These are phyloP conservation scores for Staphylotrichum longicolle DNA, from an alignment of 495 filamentous ascomycete species.

Conservation along the genomic window DNA sequence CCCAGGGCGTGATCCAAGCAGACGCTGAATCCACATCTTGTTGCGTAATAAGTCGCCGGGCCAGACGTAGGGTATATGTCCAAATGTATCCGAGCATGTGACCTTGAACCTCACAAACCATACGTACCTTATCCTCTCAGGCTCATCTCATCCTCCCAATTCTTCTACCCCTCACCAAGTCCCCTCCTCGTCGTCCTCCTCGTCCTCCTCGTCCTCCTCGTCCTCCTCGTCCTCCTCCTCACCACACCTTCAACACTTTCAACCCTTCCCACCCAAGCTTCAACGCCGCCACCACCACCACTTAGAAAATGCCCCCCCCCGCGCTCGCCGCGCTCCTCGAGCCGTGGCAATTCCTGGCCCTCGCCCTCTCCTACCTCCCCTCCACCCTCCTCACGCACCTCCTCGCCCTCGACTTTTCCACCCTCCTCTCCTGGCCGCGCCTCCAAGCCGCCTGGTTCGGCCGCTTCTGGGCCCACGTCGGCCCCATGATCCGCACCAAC, in stretches of 20 bases:
- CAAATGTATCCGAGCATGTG: not conserved
- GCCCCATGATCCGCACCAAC: constrained; percentile 37
- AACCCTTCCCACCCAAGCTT: not conserved
- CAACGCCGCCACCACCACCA: not conserved
- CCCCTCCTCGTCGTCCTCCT: not conserved
- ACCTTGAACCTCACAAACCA: not conserved
- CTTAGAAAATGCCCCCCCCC: not conserved
- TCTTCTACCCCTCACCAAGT: not conserved
- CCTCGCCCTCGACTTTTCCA: constrained; percentile 20
- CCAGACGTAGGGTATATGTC: not conserved
- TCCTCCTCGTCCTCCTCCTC: not conserved
- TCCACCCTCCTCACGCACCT: constrained; percentile 36
- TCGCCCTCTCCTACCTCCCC: constrained; percentile 41
- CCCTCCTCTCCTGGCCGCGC: constrained; percentile 34
- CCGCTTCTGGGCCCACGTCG: constrained; percentile 46
- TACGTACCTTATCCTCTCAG: too few species aligned
- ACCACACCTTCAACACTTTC: constrained; percentile 15
- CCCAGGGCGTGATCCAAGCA: not conserved
- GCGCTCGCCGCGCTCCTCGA: constrained; percentile 30
- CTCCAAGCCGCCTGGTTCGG: constrained; percentile 51
- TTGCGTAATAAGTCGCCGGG: constrained; percentile 12
- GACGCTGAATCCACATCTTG: not conserved
- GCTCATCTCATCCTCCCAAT: too few species aligned
- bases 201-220: not conserved
- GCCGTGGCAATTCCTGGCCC: constrained; percentile 42